Base-by-base conservation (phyloP, 768 basidiomycete genomes). In the Strobilomyces dryophilus region DNA sequence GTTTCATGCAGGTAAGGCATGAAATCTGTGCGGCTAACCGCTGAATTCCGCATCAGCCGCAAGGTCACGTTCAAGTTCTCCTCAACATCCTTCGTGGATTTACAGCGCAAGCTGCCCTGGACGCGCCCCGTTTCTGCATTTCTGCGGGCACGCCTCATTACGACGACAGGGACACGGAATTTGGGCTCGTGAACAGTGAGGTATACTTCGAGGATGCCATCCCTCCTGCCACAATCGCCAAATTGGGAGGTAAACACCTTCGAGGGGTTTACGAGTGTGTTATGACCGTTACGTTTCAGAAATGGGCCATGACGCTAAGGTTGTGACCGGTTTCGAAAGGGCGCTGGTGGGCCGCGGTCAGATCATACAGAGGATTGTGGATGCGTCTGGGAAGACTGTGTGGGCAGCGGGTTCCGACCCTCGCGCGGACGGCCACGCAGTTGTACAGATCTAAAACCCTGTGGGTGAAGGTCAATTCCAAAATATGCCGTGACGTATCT, bases 341-440 rank as follows among this genome's bases (percentile, higher is more conserved):
- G 74, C 71, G 3, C 76, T 84, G 76, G 76, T 94, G 73, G 92
- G 92, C 21, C 80, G 91, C 2, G 92, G 92, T 6, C 92, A 98
- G 73, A 74, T 98, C 51, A 97, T 98, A 58, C 93, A 95, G 71
- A 87, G 80, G 67, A 68, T 90, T 18, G 72, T 77, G 8, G 80
- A 86, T 65, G 72, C 71, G 44, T 81, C 83, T 27, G 89, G 91
- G 14, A 75, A 71, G 66, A 73, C 79, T n/a, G 87, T 95, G 5
- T 98, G 97, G 97, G 94, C 90, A 1, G 95, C 91, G 21, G 95
- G 95, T 7, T 92, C 89, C 5, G 97, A 99, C 68, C 82, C 81
- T 52, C 81, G 94, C 34, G 89, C 80, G 17, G 94, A 95, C 68
- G 94, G 94, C 14, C 88, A 92, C 63, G 95, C 92, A 34, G 82